Evolutionary conservation across 257 asterid species (phyloP), one percentile per base, ranked within the genome.

Genomic region (Ocimum tenuiflorum): DNA sequence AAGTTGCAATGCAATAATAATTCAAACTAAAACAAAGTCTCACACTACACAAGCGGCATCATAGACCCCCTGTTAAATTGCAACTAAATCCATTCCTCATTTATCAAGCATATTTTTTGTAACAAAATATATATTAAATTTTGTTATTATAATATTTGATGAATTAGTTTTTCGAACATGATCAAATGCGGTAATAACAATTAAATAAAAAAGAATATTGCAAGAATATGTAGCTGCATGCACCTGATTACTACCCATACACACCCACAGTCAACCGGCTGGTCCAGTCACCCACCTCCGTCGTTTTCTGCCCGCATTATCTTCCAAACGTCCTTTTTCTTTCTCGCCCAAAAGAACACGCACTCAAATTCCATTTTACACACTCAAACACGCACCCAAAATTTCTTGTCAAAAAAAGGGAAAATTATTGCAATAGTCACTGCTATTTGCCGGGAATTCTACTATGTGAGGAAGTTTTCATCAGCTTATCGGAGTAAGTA

Each of bases 231-330:
- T 6, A n/a, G 10, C 19, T 35, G 7, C 42, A 22, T 19, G 58
- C 72, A 73, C 56, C 73, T 48, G 76, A 77, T 63, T 23, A 63
- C 13, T 20, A 43, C 76, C 68, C 23, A 6, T 48, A n/a, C 27
- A 48, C 66, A 35, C 68, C 38, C 61, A 1, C 14, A 27, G 73
- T 18, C 63, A 33, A 77, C 81, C 76, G 76, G 78, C 57, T 58
- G 24, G 7, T 45, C 76, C 82, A 53, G 76, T 77, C 63, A 52
- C 82, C 84, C 73, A 65, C 69, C 72, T 59, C 49, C 75, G 24
- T 63, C 79, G 69, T 70, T 69, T 71, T 74, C 75, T 24, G 54
- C 73, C 75, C 60, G 53, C 66, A n/a, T 71, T 53, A 58, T 68
- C 65, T 63, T 15, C 61, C 71, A 6, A 24, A 15, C 62, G 12